Conservation (phyloP, 805 yeast genomes). For the Wickerhamomyces rabaulensis region DNA sequence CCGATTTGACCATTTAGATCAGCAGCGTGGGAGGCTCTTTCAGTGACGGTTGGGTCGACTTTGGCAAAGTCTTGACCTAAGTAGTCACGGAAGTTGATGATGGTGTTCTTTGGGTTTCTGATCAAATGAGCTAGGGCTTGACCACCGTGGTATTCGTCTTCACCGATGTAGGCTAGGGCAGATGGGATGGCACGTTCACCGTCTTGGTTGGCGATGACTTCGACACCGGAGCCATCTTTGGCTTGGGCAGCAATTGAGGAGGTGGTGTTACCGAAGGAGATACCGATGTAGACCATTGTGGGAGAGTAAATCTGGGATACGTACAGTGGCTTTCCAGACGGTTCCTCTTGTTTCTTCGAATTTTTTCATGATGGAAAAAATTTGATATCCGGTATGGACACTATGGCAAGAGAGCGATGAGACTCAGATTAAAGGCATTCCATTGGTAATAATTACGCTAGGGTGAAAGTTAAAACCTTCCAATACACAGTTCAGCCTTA, state of each 20-base stretch:
- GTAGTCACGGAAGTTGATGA: constrained; percentile 89
- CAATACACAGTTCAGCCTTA: too few relatives aligned
- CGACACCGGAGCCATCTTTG: constrained; percentile 78
- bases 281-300: constrained; percentile 65
- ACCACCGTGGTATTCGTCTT: constrained; percentile 95
- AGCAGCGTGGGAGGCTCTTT: constrained; percentile 62
- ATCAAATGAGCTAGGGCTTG: constrained; percentile 91
- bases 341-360: not conserved
- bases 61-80: constrained; percentile 71
- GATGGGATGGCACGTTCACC: constrained; percentile 98
- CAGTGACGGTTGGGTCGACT: constrained; percentile 60
- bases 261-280: constrained; percentile 94
- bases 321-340: not conserved
- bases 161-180: constrained; percentile 84
- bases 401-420: not conserved
- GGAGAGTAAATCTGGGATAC: not conserved
- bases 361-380: not conserved
- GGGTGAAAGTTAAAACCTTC: too few relatives aligned
- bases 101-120: constrained; percentile 84
- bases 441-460: too few relatives aligned
- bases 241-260: constrained; percentile 88
- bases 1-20: constrained; percentile 64
- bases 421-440: too few relatives aligned
- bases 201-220: constrained; percentile 97
- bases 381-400: not conserved